Percentiles rank a stretch among this genome's conserved stretches.
These are phyloP conservation scores for Ophiocordyceps australis DNA, from an alignment of 2,329 filamentous ascomycete genomes.

Conservation along the genomic window DNA sequence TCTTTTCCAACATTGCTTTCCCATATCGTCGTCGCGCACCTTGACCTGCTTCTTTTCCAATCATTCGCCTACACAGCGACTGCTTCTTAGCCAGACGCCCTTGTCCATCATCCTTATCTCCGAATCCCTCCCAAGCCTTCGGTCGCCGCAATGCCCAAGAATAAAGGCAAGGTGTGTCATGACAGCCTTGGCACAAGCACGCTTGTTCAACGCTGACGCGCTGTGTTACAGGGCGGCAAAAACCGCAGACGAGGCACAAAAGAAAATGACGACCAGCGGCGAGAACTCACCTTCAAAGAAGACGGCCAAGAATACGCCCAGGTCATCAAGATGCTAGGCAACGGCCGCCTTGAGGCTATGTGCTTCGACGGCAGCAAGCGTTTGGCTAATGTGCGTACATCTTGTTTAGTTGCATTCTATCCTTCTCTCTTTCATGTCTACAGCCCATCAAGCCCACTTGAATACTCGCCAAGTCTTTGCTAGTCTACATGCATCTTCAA, in stretches of 20 bases:
- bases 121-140: background rate
- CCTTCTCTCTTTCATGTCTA: background rate
- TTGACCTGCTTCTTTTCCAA: too few species aligned
- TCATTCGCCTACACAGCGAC: too few species aligned
- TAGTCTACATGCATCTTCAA: too few species aligned
- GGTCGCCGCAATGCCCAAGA: constrained; percentile 63
- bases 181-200: constrained; percentile 1
- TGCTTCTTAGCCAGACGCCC: too few species aligned
- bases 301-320: constrained; percentile 59
- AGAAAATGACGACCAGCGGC: constrained; percentile 98
- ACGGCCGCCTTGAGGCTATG: constrained; percentile 78
- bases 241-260: constrained; percentile 98
- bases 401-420: constrained; percentile 1
- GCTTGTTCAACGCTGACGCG: constrained; percentile 4
- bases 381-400: constrained; percentile 18
- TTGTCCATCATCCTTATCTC: background rate
- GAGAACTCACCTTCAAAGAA: constrained; percentile 96
- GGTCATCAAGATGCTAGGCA: constrained; percentile 78
- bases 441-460: background rate
- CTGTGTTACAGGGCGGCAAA: constrained; percentile 66
- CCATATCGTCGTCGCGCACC: too few species aligned
- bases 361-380: constrained; percentile 70
- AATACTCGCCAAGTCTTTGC: too few species aligned
- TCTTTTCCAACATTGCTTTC: too few species aligned
- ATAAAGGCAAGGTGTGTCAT: constrained; percentile 83